Conservation (phyloP, 176 grass and related monocot species). For the Saccharum spontaneum region DNA sequence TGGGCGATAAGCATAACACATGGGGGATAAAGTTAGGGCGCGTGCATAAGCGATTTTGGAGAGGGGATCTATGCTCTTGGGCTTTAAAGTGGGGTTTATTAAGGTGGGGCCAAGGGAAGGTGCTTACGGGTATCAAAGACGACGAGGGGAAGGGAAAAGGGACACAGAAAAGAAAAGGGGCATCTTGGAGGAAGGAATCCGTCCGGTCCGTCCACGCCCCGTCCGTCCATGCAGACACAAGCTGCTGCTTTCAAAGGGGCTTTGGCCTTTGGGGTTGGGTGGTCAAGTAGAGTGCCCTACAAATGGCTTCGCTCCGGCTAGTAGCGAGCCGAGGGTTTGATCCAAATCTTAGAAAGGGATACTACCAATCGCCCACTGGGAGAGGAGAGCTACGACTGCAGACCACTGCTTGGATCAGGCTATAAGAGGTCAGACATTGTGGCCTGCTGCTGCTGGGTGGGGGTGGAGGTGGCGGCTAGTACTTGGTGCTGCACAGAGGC, state of each 20-base stretch:
- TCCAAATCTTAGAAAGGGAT: constrained; percentile 50
- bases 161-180: constrained; percentile 38
- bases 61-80: constrained; percentile 37
- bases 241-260: constrained; percentile 25
- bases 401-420: neutral
- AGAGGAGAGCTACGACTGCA: neutral
- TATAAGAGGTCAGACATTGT: neutral
- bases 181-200: constrained; percentile 54
- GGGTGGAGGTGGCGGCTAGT: neutral
- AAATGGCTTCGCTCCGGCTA: constrained; percentile 31
- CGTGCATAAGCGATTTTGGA: constrained; percentile 5
- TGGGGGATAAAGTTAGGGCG: constrained; percentile 39
- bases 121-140: constrained; percentile 50
- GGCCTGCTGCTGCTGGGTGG: neutral
- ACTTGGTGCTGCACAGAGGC: neutral
- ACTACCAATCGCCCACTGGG: neutral
- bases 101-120: constrained; percentile 39
- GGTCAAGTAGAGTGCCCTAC: constrained; percentile 56
- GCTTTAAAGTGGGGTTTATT: constrained; percentile 32
- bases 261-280: constrained; percentile 20
- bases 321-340: constrained; percentile 15
- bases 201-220: neutral
- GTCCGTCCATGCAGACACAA: constrained; percentile 15
- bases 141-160: neutral
- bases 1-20: neutral